These are phyloP conservation scores for Lichina pygmaea DNA, from an alignment of 495 filamentous ascomycete species.

Conservation along the genomic window DNA sequence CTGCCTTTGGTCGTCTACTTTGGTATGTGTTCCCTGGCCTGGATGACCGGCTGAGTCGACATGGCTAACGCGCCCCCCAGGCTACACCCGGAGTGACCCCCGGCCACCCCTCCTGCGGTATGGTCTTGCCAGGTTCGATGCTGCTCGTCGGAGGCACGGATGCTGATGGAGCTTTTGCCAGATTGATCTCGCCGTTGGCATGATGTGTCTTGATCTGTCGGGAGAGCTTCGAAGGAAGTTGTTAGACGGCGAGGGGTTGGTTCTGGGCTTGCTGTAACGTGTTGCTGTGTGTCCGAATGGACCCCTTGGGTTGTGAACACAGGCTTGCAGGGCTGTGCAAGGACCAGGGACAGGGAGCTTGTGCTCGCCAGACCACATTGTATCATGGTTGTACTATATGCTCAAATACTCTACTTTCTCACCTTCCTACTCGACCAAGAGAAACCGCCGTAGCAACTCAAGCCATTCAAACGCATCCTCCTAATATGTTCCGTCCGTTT, in stretches of 20 bases:
- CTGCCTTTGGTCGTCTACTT: conserved; percentile 92
- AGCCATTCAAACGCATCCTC: too few species aligned
- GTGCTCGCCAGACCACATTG: too few species aligned
- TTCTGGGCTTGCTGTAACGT: too few species aligned
- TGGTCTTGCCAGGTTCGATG: conserved; percentile 1
- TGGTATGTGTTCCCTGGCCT: conserved; percentile 28
- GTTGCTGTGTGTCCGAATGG: too few species aligned
- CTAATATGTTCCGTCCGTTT: too few species aligned
- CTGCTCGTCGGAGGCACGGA: not conserved
- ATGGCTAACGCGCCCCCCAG: conserved; percentile 15
- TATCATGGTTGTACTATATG: too few species aligned
- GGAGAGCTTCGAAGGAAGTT: not conserved
- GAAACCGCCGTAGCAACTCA: too few species aligned
- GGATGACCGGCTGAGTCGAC: too few species aligned
- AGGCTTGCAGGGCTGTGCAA: not conserved
- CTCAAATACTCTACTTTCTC: not conserved
- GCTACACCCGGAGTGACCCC: conserved; percentile 82
- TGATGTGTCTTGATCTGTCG: not conserved
- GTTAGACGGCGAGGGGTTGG: too few species aligned
- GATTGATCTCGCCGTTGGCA: conserved; percentile 4
- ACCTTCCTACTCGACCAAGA: too few species aligned
- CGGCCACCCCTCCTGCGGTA: conserved; percentile 85
- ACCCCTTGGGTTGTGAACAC: too few species aligned
- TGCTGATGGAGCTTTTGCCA: not conserved
- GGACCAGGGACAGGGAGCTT: not conserved